Evolutionary conservation across 1,284 basidiomycete species (phyloP).

Genomic region (Golubevia sp.): DNA sequence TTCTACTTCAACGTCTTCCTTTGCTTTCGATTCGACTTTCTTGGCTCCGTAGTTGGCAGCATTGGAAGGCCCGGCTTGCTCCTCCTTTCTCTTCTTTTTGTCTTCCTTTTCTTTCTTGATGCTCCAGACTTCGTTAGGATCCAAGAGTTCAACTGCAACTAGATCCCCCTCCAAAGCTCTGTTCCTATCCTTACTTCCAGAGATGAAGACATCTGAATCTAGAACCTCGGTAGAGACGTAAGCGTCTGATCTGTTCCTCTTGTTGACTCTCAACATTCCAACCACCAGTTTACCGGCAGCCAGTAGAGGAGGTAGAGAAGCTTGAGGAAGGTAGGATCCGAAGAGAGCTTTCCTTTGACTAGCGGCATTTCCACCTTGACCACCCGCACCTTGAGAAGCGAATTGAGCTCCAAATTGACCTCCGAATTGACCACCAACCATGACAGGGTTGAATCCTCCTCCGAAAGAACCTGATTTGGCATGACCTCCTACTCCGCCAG

Average conservation of each 20-base stretch:
- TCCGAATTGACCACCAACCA: slow-evolving; percentile 13
- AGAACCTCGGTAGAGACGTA: slow-evolving; percentile 59
- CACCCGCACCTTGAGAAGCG: slow-evolving; percentile 9
- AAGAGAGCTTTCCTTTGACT: slow-evolving; percentile 55
- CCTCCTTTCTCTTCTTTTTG: slow-evolving; percentile 61
- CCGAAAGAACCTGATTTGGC: slow-evolving; percentile 34
- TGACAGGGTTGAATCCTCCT: slow-evolving; percentile 35
- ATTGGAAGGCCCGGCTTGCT: slow-evolving; percentile 21
- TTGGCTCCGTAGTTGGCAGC: slow-evolving; percentile 19
- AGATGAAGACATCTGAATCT: slow-evolving; percentile 60
- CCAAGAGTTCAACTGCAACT: slow-evolving; percentile 60
- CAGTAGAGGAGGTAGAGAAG: slow-evolving; percentile 51
- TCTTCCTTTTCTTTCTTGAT: slow-evolving; percentile 61
- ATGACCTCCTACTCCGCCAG: slow-evolving; percentile 26
- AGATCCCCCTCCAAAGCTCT: slow-evolving; percentile 58
- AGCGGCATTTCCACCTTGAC: slow-evolving; percentile 20
- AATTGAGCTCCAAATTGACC: not conserved
- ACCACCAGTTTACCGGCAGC: slow-evolving; percentile 58
- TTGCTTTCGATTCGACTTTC: slow-evolving; percentile 38
- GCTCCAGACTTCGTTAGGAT: slow-evolving; percentile 55
- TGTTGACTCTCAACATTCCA: slow-evolving; percentile 58
- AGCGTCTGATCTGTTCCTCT: slow-evolving; percentile 59
- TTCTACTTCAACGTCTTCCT: slow-evolving; percentile 60
- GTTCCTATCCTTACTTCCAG: slow-evolving; percentile 59
- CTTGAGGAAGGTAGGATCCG: slow-evolving; percentile 55